Base-by-base conservation (phyloP, 2,329 filamentous ascomycete genomes). In the Claviceps sp. region DNA sequence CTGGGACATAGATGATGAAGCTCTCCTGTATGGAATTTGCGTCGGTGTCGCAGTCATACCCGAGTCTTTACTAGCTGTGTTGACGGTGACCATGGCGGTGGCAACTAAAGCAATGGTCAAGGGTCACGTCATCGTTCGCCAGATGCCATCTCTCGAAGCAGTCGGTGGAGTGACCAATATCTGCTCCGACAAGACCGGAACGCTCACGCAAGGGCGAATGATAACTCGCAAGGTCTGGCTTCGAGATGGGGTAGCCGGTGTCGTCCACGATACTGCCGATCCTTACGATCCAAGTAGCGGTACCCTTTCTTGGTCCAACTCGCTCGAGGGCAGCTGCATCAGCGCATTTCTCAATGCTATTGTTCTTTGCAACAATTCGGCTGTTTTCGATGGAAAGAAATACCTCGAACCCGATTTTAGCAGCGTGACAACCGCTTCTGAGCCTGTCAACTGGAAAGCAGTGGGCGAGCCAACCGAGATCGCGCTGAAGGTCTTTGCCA, bases 401-500 rank as follows among this genome's bases (percentile, higher is more conserved):
- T 70, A 73, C 51, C 60, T 65, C n/a, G 68, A 69, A 50, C 70
- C 68, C 19, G 73, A 75, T 56, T 70, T 71, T 10, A 72, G 70
- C 47, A 75, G 73, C 37, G 68, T 71, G 48, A 71, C 72, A 4
- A 74, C 71, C 8, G 61, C 69, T n/a, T 67, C 70, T 14, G 66
- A 70, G 16, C 64, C 68, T 30, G 62, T 65, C 3, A 63, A 70
- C 2, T 85, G 81, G 80, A 74, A 71, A 43, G 80, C 80, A 19
- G 68, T 81, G 43, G 83, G 82, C 48, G 81, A 85, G 57, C 81
- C 82, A 3, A 88, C 85, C 3, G 84, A 88, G 58, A 85, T 88
- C 54, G 84, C 85, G 11, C 77, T 88, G 16, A 82, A 85, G 56
- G 83, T 87, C 10, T 83, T 88, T 55, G 82, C 84, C 47, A 81